Conservation (phyloP, 164 flowering plant genomes). For the Dillenia suffruticosa region DNA sequence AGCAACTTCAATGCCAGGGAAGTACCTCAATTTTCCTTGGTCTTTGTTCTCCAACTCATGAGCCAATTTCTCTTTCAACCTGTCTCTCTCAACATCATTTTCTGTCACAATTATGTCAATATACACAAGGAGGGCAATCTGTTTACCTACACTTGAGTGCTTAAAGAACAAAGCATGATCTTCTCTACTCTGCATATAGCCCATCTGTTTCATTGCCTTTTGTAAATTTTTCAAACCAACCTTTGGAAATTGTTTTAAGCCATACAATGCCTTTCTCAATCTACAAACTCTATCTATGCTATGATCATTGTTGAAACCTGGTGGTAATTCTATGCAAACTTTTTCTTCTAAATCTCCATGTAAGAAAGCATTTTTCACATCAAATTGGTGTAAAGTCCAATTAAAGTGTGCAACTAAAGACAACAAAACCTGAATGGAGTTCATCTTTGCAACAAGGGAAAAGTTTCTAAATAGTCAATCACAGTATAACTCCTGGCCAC, state of each 20-base stretch:
- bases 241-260: no score
- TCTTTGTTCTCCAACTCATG: no score
- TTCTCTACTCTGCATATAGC: constrained; percentile 4
- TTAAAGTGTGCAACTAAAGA: background rate
- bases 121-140: constrained; percentile 3
- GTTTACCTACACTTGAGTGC: background rate
- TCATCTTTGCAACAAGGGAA: constrained; percentile 1
- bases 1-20: no score
- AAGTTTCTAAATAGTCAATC: constrained; percentile 1
- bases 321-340: constrained; percentile 1
- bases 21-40: no score
- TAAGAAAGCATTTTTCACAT: constrained; percentile 8
- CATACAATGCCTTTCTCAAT: no score
- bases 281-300: no score
- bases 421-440: background rate
- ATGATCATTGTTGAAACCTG: background rate
- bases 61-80: no score
- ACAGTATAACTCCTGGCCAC: constrained; percentile 4
- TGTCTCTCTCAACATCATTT: background rate
- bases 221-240: background rate
- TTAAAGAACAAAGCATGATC: constrained; percentile 8
- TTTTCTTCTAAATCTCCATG: constrained; percentile 5
- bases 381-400: constrained; percentile 1
- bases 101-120: constrained; percentile 5
- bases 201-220: background rate